Evolutionary conservation across 805 yeast species (phyloP).

Genomic region (Maudiozyma bulderi): DNA sequence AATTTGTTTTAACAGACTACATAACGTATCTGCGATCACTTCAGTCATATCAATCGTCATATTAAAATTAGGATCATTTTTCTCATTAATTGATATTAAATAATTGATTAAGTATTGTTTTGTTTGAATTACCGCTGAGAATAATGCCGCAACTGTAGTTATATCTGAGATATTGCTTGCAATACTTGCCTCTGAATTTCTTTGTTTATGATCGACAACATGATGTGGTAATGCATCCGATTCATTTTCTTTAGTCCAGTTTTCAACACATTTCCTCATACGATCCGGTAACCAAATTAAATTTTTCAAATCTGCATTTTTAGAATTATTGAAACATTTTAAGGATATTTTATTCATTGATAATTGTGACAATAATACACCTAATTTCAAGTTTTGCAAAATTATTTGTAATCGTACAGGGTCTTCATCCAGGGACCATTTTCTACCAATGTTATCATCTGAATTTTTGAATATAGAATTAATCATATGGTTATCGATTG

Average conservation of each 20-base stretch:
- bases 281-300: slow-evolving; percentile 11
- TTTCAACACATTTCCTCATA: neutral
- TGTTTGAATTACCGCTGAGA: slow-evolving; percentile 13
- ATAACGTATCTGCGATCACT: slow-evolving; percentile 13
- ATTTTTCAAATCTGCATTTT: neutral
- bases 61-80: slow-evolving; percentile 1
- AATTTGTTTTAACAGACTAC: slow-evolving; percentile 17
- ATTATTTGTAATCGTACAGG: slow-evolving; percentile 15
- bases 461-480: slow-evolving; percentile 8
- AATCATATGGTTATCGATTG: slow-evolving; percentile 13
- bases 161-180: neutral
- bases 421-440: slow-evolving; percentile 26
- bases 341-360: slow-evolving; percentile 20
- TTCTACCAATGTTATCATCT: neutral
- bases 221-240: neutral
- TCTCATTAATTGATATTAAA: slow-evolving; percentile 11
- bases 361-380: slow-evolving; percentile 18
- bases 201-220: neutral
- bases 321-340: slow-evolving; percentile 1
- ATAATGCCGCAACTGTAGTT: slow-evolving; percentile 8
- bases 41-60: slow-evolving; percentile 9
- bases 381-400: slow-evolving; percentile 18
- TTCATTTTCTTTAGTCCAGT: slow-evolving; percentile 1
- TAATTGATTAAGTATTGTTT: slow-evolving; percentile 14
- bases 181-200: too few species aligned